These are phyloP conservation scores for Copromyces sp. DNA, from an alignment of 495 filamentous ascomycete species.

Conservation along the genomic window DNA sequence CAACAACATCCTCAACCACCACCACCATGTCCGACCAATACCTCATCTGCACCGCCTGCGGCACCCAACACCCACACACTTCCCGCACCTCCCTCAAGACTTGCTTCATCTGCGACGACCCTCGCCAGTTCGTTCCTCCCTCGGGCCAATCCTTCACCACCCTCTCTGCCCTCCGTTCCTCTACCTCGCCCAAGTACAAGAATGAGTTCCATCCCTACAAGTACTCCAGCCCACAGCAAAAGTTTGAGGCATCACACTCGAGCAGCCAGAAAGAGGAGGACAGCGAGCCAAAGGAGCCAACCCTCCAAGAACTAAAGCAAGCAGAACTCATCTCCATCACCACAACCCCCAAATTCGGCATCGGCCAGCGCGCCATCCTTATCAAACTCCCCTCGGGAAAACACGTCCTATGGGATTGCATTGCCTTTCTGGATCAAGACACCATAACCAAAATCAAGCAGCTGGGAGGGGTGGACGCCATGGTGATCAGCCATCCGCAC, in stretches of 20 bases:
- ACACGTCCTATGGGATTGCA: constrained; percentile 68
- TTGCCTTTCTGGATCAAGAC: constrained; percentile 51
- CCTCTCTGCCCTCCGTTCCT: constrained; percentile 25
- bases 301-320: background rate
- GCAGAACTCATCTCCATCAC: constrained; percentile 37
- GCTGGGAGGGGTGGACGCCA: constrained; percentile 54
- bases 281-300: background rate
- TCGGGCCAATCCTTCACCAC: constrained; percentile 53
- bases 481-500: constrained; percentile 73
- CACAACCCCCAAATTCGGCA: constrained; percentile 55
- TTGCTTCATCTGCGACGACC: constrained; percentile 70
- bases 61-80: constrained; percentile 53
- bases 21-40: background rate
- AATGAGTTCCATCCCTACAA: constrained; percentile 32
- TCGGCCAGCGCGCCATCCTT: constrained; percentile 63
- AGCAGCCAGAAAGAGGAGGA: too few relatives aligned
- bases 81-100: constrained; percentile 31
- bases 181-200: constrained; percentile 10
- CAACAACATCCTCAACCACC: background rate
- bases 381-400: constrained; percentile 42
- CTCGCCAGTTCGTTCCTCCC: constrained; percentile 58
- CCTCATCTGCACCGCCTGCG: constrained; percentile 55
- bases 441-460: constrained; percentile 40
- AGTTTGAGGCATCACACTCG: background rate
- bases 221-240: constrained; percentile 16